Conservation (phyloP, 768 basidiomycete species). For the Termitomyces sp. region DNA sequence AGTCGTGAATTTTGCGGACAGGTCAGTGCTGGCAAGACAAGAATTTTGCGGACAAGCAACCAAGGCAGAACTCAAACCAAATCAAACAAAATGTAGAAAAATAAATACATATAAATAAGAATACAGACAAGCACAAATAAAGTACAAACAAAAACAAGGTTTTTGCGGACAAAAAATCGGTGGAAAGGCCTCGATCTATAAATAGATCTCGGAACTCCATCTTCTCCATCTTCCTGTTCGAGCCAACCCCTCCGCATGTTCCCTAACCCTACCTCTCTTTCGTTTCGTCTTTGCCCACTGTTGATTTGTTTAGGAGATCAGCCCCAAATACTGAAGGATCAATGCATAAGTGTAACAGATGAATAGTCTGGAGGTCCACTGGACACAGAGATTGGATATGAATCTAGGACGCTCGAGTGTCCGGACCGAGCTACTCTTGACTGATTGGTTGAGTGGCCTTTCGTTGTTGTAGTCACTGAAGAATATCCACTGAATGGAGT, state of each 20-base stretch:
- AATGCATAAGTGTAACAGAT: background rate
- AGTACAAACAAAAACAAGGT: no score
- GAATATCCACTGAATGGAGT: background rate
- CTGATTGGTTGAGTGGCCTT: background rate
- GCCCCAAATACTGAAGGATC: background rate
- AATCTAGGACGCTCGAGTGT: background rate
- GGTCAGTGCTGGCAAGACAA: no score
- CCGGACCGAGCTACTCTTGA: background rate
- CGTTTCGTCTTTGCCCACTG: background rate
- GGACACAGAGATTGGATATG: background rate
- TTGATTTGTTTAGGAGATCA: background rate
- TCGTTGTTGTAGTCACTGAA: background rate
- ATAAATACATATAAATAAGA: no score
- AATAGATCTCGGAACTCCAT: no score
- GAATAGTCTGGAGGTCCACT: background rate
- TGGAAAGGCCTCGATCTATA: no score
- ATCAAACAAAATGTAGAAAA: no score
- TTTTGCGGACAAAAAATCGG: no score
- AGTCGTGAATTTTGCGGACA: no score
- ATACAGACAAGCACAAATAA: no score
- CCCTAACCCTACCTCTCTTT: background rate
- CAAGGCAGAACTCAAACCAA: no score
- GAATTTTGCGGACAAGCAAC: no score
- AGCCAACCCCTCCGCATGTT: background rate
- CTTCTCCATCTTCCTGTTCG: no score